Evolutionary conservation across 768 basidiomycete genomes (phyloP), one percentile per base, ranked within the genome.

Genomic region (Kwoniella sp.): DNA sequence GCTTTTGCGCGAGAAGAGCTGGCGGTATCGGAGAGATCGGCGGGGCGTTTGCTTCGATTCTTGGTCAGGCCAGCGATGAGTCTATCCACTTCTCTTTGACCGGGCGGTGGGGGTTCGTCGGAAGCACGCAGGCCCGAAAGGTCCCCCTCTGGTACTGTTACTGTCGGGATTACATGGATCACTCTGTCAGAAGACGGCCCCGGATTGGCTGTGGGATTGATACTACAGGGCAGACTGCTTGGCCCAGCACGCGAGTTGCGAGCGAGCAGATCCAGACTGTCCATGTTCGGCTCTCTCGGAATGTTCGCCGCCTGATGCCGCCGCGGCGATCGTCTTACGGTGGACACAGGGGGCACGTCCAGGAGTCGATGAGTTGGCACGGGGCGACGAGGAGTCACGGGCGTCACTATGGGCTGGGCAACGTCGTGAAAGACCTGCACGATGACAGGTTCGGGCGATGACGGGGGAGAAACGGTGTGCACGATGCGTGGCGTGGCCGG

Each of bases 321-420:
- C 19, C 53, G 42, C 14, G 53, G 53, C 22, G 53, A 56, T 43
- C 47, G 47, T 20, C 53, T 37, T 5, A 56, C 22, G 15, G 33
- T 28, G 7, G 31, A 15, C 8, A 43, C 47, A 14, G 32, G n/a
- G 8, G 47, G 46, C 2, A 42, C 38, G 2, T 46, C 14, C 14
- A 53, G 42, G 5, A 27, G 25, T 14, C 19, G 22, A 27, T 25
- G 14, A 20, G 23, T 33, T 33, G 1, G 6, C 9, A 25, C 22
- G 5, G 28, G 2, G 22, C 22, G 9, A 31, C 19, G 41, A 34
- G 38, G 50, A 7, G 38, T 42, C 9, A 7, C 29, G 22, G 31
- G 46, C 11, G 26, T 38, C 37, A 22, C 19, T 26, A 29, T 40
- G 3, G 36, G 52, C 26, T 29, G 33, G n/a, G 3, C 44, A 14